Percentiles rank a stretch among this genome's conserved stretches.
Evolutionary conservation across 2,329 filamentous ascomycete species (phyloP).

Genomic region (Ilyonectria mors-panacis): DNA sequence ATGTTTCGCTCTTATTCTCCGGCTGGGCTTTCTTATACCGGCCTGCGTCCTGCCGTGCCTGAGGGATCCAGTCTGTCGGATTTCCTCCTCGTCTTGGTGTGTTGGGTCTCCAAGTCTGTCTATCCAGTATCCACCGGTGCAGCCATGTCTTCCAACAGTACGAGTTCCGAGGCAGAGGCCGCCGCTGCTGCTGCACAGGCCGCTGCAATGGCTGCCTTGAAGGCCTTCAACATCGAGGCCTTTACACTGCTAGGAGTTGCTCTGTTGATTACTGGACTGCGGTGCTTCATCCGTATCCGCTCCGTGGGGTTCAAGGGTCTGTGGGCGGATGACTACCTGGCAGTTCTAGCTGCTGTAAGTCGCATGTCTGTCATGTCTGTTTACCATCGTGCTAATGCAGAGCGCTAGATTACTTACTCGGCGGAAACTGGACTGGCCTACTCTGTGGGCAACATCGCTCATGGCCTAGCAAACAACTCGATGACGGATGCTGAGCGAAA

Average conservation of each 20-base stretch:
- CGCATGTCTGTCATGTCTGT: background rate
- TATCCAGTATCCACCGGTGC: background rate
- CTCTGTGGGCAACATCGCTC: conserved; percentile 62
- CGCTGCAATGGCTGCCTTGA: conserved; percentile 33
- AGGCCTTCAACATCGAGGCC: conserved; percentile 50
- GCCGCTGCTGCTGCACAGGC: conserved; percentile 36
- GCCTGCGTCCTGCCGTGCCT: conserved; percentile 1
- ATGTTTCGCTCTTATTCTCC: background rate
- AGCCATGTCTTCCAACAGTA: conserved; percentile 33
- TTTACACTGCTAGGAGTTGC: conserved; percentile 65
- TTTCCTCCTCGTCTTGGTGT: conserved; percentile 10
- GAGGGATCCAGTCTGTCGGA: conserved; percentile 10
- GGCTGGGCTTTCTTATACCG: background rate
- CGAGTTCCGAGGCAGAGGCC: conserved; percentile 36
- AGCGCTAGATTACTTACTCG: conserved; percentile 63
- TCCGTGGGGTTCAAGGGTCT: conserved; percentile 65
- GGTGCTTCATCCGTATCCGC: conserved; percentile 64
- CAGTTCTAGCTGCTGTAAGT: conserved; percentile 66
- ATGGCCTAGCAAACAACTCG: conserved; percentile 69
- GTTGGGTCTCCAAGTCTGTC: conserved; percentile 4
- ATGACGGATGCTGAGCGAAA: conserved; percentile 68
- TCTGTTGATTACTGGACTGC: conserved; percentile 63
- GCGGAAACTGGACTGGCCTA: conserved; percentile 67
- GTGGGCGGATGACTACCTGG: conserved; percentile 72
- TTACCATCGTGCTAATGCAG: background rate